Evolutionary conservation across 106 monocot genomes (phyloP).

Genomic region (Triglochin maritima): DNA sequence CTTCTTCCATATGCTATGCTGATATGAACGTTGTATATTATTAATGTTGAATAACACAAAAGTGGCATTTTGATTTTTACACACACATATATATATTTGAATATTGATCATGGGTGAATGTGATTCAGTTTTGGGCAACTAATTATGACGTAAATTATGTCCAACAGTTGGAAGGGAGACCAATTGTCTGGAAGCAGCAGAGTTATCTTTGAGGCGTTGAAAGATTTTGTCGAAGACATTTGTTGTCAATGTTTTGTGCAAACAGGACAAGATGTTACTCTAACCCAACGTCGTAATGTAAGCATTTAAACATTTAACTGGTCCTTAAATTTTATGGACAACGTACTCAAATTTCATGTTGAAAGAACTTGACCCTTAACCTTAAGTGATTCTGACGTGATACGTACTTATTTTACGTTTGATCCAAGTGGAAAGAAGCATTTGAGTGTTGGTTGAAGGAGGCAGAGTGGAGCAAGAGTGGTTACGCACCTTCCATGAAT

Average conservation of each 20-base stretch:
- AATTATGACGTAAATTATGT: too few relatives aligned
- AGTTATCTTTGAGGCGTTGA: conserved; percentile 11
- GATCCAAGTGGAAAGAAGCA: conserved; percentile 12
- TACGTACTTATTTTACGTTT: neutral
- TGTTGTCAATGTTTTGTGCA: neutral
- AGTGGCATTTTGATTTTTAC: too few relatives aligned
- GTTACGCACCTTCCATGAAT: conserved; percentile 12
- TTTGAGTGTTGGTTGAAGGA: conserved; percentile 25
- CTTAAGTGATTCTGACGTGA: neutral
- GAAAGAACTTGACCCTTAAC: too few relatives aligned
- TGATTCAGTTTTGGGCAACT: neutral
- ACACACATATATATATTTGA: neutral
- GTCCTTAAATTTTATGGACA: neutral
- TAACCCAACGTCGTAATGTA: too few relatives aligned
- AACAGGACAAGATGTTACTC: conserved; percentile 1
- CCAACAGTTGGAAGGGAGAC: conserved; percentile 4
- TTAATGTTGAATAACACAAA: too few relatives aligned
- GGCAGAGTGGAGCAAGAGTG: conserved; percentile 14
- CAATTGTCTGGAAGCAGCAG: conserved; percentile 6
- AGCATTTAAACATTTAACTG: too few relatives aligned
- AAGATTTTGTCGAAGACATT: conserved; percentile 9
- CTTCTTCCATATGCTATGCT: too few relatives aligned
- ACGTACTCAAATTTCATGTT: neutral
- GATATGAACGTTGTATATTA: too few relatives aligned
- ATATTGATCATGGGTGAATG: neutral